phyloP scores from a whole-genome alignment of 179 eudicot species.

The Beta macrorhiza region DNA sequence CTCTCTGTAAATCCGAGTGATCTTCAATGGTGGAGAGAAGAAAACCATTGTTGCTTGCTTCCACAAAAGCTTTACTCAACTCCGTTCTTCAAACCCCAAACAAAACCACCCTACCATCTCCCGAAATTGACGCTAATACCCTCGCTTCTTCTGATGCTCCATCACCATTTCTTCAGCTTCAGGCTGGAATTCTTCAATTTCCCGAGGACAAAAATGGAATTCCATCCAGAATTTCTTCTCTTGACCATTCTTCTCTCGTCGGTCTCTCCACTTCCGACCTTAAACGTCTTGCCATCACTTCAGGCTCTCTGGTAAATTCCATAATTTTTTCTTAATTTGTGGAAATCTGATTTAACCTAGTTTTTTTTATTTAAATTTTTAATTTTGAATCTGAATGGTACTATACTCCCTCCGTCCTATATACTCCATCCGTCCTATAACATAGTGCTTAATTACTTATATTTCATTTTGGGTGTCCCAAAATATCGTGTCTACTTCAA shows the following conservation, averaged over 20 bases:
- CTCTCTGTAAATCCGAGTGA: background rate
- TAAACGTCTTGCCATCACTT: slow-evolving; percentile 65
- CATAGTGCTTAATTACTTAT: too few relatives aligned
- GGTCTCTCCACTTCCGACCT: slow-evolving; percentile 64
- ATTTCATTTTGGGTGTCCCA: too few relatives aligned
- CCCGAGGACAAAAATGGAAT: slow-evolving; percentile 28
- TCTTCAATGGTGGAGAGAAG: slow-evolving; percentile 60
- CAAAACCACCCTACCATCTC: background rate
- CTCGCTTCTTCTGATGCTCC: slow-evolving; percentile 24
- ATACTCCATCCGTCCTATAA: too few relatives aligned
- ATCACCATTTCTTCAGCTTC: slow-evolving; percentile 32
- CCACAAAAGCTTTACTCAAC: slow-evolving; percentile 69
- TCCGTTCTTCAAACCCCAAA: slow-evolving; percentile 41
- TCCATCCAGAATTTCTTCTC: slow-evolving; percentile 25
- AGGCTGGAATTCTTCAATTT: slow-evolving; percentile 67
- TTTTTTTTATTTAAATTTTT: too few relatives aligned
- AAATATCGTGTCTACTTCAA: too few relatives aligned
- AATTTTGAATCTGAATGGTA: too few relatives aligned
- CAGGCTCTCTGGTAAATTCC: slow-evolving; percentile 69
- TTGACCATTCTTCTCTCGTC: slow-evolving; percentile 66
- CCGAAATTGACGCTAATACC: slow-evolving; percentile 5
- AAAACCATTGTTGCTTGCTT: slow-evolving; percentile 84
- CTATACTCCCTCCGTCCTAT: too few relatives aligned
- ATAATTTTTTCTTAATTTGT: too few relatives aligned
- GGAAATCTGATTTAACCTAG: too few relatives aligned